phyloP scores from a whole-genome alignment of 331 rosid species.

The Quercus tomentella region DNA sequence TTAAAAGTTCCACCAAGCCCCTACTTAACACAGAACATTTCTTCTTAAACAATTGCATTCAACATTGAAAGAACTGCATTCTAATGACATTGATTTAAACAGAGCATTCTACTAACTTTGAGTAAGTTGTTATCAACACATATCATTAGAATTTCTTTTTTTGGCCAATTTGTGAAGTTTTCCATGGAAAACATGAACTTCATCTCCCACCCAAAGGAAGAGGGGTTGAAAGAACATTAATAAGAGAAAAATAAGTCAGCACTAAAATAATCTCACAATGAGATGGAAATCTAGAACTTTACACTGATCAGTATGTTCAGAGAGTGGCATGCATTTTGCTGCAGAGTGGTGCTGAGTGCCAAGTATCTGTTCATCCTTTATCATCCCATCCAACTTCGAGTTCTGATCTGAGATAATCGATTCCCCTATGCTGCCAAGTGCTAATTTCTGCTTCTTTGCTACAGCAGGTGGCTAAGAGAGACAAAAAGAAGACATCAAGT shows the following conservation, averaged over 20 bases:
- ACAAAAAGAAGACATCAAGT: slow-evolving; percentile 6
- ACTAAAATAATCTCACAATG: not conserved
- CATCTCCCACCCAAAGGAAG: not conserved
- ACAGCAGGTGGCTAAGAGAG: slow-evolving; percentile 33
- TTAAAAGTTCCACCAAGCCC: not conserved
- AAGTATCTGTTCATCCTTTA: slow-evolving; percentile 31
- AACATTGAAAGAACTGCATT: not conserved
- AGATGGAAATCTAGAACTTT: slow-evolving; percentile 23
- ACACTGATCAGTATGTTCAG: slow-evolving; percentile 22
- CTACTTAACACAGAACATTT: not conserved
- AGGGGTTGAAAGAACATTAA: not conserved
- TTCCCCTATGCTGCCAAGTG: slow-evolving; percentile 25
- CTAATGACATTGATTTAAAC: not conserved
- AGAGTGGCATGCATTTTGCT: slow-evolving; percentile 14
- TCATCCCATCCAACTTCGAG: slow-evolving; percentile 19
- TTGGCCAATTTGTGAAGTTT: not conserved
- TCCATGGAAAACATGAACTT: not conserved
- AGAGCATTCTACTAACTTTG: not conserved
- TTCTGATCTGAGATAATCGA: slow-evolving; percentile 24
- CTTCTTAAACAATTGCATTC: not conserved
- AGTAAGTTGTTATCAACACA: not conserved
- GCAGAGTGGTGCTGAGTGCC: not conserved
- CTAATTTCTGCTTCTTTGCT: slow-evolving; percentile 36
- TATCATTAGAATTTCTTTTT: not conserved
- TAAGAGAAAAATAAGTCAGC: not conserved